phyloP scores from a whole-genome alignment of 495 filamentous ascomycete genomes.

The Talaromyces proteolyticus region DNA sequence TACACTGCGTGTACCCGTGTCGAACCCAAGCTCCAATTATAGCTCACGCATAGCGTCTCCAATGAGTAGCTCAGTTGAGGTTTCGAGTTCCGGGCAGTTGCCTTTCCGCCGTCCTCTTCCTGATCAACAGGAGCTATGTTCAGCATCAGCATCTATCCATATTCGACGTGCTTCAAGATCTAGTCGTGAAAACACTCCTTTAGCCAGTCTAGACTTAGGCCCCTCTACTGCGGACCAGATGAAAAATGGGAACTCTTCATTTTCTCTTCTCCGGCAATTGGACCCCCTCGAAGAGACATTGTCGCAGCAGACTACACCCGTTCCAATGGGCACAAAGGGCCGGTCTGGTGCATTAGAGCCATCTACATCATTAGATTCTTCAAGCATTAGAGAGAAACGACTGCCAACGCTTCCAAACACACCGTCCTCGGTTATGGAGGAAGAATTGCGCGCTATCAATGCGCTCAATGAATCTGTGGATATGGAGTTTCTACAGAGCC shows the following conservation, averaged over 20 bases:
- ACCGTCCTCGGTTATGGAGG: constrained; percentile 43
- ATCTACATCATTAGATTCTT: constrained; percentile 21
- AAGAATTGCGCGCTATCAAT: constrained; percentile 36
- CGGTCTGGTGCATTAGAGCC: neutral
- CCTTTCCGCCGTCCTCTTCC: constrained; percentile 4
- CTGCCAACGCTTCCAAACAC: constrained; percentile 42
- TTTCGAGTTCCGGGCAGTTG: neutral
- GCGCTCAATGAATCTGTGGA: constrained; percentile 28
- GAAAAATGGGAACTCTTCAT: neutral
- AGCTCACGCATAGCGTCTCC: constrained; percentile 3
- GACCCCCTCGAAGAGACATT: constrained; percentile 10
- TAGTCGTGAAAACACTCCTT: constrained; percentile 5
- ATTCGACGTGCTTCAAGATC: constrained; percentile 5
- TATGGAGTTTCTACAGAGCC: constrained; percentile 27
- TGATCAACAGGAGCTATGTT: neutral
- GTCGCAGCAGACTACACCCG: constrained; percentile 15
- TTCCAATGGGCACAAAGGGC: neutral
- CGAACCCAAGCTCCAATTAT: constrained; percentile 5
- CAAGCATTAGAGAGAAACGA: constrained; percentile 28
- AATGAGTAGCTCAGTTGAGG: constrained; percentile 5
- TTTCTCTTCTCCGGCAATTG: constrained; percentile 2
- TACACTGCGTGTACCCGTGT: neutral
- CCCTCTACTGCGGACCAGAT: neutral
- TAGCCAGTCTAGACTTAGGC: neutral
- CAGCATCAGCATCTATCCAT: neutral